Evolutionary conservation across 768 basidiomycete genomes (phyloP).

Genomic region (Suillus subluteus): DNA sequence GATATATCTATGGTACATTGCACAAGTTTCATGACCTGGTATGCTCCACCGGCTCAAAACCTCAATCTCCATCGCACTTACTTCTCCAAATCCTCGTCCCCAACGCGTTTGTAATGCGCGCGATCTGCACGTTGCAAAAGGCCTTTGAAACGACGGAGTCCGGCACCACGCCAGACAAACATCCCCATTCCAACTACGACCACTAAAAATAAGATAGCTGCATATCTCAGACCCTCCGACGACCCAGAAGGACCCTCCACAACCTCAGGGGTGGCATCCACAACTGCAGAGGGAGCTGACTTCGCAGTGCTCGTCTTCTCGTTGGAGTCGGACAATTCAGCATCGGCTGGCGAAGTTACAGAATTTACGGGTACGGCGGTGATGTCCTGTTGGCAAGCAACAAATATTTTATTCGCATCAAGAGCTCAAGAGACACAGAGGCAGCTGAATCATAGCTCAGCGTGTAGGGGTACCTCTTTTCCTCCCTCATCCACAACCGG

Average conservation of each 20-base stretch:
- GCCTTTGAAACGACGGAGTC: slow-evolving; percentile 45
- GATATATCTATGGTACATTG: background rate
- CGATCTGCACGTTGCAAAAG: slow-evolving; percentile 40
- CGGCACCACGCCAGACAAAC: slow-evolving; percentile 57
- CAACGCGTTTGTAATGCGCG: slow-evolving; percentile 49
- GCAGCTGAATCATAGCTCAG: slow-evolving; percentile 81
- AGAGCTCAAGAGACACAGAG: slow-evolving; percentile 35
- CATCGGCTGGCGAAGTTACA: slow-evolving; percentile 19
- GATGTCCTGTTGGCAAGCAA: slow-evolving; percentile 52
- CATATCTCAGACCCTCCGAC: slow-evolving; percentile 23
- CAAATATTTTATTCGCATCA: slow-evolving; percentile 55
- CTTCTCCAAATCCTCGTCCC: slow-evolving; percentile 55
- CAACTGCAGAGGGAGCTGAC: slow-evolving; percentile 9
- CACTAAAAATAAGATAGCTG: slow-evolving; percentile 37
- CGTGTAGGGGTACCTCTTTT: slow-evolving; percentile 91
- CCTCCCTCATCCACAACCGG: slow-evolving; percentile 60
- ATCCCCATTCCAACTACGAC: slow-evolving; percentile 47
- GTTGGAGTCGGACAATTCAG: slow-evolving; percentile 16
- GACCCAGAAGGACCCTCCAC: slow-evolving; percentile 13
- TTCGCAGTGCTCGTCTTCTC: slow-evolving; percentile 8
- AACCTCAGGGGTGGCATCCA: slow-evolving; percentile 15
- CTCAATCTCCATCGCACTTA: slow-evolving; percentile 29
- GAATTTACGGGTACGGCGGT: slow-evolving; percentile 24
- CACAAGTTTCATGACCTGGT: background rate
- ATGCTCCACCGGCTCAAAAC: background rate